A percentile compares a stretch with the other conserved stretches of the same genome.
These are phyloP conservation scores for Petrea volubilis DNA, from an alignment of 257 asterid genomes.

Conservation along the genomic window DNA sequence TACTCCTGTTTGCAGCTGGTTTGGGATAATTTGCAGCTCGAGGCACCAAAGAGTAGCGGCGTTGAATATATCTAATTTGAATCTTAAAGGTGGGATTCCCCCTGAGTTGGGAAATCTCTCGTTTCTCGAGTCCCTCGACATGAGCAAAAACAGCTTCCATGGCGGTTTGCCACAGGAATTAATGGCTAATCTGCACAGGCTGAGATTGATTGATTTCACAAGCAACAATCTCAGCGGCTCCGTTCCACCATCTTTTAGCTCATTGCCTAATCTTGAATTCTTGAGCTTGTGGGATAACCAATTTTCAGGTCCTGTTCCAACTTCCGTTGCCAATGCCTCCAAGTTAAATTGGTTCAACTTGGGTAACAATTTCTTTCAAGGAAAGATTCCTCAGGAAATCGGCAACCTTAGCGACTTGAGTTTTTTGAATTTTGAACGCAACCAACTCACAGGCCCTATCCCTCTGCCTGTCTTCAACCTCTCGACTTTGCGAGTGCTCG, in stretches of 20 bases:
- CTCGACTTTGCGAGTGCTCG: conserved; percentile 18
- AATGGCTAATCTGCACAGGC: conserved; percentile 5
- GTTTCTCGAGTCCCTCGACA: conserved; percentile 26
- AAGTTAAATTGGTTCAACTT: background rate
- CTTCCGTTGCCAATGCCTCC: conserved; percentile 1
- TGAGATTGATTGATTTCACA: conserved; percentile 12
- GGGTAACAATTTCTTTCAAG: background rate
- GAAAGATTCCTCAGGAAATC: conserved; percentile 15
- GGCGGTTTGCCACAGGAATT: background rate
- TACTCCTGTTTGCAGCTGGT: conserved; percentile 31
- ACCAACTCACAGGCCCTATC: conserved; percentile 23
- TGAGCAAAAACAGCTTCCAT: conserved; percentile 19
- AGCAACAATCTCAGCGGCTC: conserved; percentile 28
- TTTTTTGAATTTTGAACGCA: conserved; percentile 15
- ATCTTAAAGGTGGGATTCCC: conserved; percentile 28
- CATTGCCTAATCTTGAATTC: conserved; percentile 16
- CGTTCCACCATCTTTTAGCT: conserved; percentile 27
- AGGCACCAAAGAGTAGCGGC: conserved; percentile 30
- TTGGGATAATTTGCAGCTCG: conserved; percentile 28
- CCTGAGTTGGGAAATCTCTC: conserved; percentile 38
- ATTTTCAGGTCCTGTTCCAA: conserved; percentile 20
- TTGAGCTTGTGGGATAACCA: conserved; percentile 5
- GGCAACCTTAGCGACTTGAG: background rate
- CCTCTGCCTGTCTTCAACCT: conserved; percentile 23
- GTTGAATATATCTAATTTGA: conserved; percentile 24